Evolutionary conservation across 768 basidiomycete species (phyloP).

Genomic region (Exsudoporus frostii): DNA sequence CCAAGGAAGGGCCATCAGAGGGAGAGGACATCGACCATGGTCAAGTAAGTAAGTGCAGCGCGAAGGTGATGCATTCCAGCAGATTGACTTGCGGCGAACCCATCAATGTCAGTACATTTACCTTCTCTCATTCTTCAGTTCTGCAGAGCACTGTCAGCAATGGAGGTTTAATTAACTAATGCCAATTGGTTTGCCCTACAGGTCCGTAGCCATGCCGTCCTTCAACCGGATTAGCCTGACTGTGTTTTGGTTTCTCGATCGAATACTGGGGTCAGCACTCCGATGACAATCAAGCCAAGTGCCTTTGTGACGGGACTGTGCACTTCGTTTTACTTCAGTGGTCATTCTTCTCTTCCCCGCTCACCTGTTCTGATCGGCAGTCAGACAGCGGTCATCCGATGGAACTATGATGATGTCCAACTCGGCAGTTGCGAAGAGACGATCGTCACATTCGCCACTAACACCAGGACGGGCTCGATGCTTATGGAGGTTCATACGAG

Average conservation of each 20-base stretch:
- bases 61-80: too few relatives aligned
- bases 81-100: too few relatives aligned
- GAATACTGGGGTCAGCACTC: conserved; percentile 86
- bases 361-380: conserved; percentile 35
- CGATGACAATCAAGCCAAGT: conserved; percentile 62
- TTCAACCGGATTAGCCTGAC: conserved; percentile 30
- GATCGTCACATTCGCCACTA: conserved; percentile 84
- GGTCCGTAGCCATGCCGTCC: background rate
- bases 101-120: conserved; percentile 78
- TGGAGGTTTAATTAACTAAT: conserved; percentile 82
- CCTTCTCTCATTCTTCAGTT: conserved; percentile 66
- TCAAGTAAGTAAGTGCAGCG: too few relatives aligned
- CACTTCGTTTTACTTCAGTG: conserved; percentile 14
- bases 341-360: background rate
- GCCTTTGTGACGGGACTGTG: conserved; percentile 84
- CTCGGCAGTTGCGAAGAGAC: conserved; percentile 88
- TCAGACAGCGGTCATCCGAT: conserved; percentile 82
- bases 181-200: conserved; percentile 50
- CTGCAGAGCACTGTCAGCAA: conserved; percentile 54
- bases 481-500: conserved; percentile 74
- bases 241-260: conserved; percentile 64
- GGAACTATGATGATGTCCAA: conserved; percentile 75
- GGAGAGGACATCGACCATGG: too few relatives aligned
- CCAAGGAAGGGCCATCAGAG: too few relatives aligned
- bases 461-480: conserved; percentile 66